Conservation (phyloP, 2,329 filamentous ascomycete species). For the Nothopassalora personata region DNA sequence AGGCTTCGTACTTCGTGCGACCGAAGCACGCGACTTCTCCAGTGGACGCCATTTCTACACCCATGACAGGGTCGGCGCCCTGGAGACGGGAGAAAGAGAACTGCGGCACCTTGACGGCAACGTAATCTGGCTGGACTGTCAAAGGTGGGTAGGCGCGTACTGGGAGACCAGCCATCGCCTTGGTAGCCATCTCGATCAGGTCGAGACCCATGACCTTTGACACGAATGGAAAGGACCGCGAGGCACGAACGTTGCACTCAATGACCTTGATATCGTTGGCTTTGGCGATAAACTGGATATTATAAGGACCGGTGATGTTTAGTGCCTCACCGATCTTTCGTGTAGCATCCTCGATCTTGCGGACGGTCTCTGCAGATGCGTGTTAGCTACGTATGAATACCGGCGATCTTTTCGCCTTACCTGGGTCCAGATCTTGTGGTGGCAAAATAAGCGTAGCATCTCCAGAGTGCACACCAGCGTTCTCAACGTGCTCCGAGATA, state of each 20-base stretch:
- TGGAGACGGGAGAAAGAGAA: slow-evolving; percentile 98
- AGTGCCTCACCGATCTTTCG: slow-evolving; percentile 89
- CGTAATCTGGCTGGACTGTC: slow-evolving; percentile 71
- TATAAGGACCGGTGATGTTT: slow-evolving; percentile 94
- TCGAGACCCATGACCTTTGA: slow-evolving; percentile 98
- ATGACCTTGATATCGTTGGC: slow-evolving; percentile 99
- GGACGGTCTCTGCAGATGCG: slow-evolving; percentile 63
- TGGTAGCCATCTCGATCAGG: slow-evolving; percentile 96
- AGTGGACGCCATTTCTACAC: slow-evolving; percentile 98
- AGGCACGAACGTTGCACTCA: slow-evolving; percentile 95
- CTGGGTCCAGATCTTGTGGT: slow-evolving; percentile 81
- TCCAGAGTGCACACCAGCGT: slow-evolving; percentile 96
- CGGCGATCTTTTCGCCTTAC: neutral
- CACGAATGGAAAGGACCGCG: slow-evolving; percentile 94
- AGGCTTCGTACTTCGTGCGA: slow-evolving; percentile 92
- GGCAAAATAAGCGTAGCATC: slow-evolving; percentile 93
- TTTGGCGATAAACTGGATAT: slow-evolving; percentile 99
- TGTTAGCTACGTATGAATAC: neutral
- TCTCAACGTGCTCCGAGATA: slow-evolving; percentile 97
- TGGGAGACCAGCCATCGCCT: slow-evolving; percentile 84
- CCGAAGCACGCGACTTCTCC: slow-evolving; percentile 97
- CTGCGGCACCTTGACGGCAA: slow-evolving; percentile 96
- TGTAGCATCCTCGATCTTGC: slow-evolving; percentile 89
- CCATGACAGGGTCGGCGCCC: slow-evolving; percentile 89
- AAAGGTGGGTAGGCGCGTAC: slow-evolving; percentile 76